A percentile compares a stretch with the other conserved stretches of the same genome.
Conservation (phyloP, 345 rosid species). For the Murraya paniculata region DNA sequence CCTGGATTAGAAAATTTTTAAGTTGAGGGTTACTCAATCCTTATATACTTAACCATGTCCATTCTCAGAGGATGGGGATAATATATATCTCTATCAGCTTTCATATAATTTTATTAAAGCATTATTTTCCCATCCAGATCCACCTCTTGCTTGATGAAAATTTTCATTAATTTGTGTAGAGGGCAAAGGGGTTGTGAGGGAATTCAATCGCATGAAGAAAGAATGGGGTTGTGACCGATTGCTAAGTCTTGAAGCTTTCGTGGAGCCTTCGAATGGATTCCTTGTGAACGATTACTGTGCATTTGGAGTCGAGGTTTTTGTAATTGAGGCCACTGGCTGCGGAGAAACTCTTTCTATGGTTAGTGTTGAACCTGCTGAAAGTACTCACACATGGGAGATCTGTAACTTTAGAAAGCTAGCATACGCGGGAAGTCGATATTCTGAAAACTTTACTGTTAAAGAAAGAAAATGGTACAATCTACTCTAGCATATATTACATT, state of each 20-base stretch:
- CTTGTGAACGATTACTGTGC: constrained; percentile 5
- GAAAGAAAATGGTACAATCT: neutral
- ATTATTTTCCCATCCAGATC: too few relatives aligned
- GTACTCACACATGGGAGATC: neutral
- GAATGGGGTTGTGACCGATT: constrained; percentile 14
- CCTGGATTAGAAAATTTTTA: too few relatives aligned
- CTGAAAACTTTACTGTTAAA: neutral
- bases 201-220: neutral
- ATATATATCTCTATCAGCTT: too few relatives aligned
- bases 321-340: neutral
- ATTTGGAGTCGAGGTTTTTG: constrained; percentile 20
- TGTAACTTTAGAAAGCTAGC: neutral
- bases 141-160: too few relatives aligned
- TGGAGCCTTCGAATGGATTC: neutral
- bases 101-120: too few relatives aligned
- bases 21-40: too few relatives aligned
- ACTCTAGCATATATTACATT: too few relatives aligned
- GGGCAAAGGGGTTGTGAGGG: constrained; percentile 1
- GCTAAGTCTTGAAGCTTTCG: constrained; percentile 4
- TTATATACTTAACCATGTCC: too few relatives aligned
- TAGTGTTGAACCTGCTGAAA: neutral
- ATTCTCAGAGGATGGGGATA: too few relatives aligned
- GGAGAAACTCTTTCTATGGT: constrained; percentile 7
- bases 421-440: neutral
- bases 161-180: constrained; percentile 1